Conservation (phyloP, 2,329 filamentous ascomycete genomes). For the Diaporthe sp. region DNA sequence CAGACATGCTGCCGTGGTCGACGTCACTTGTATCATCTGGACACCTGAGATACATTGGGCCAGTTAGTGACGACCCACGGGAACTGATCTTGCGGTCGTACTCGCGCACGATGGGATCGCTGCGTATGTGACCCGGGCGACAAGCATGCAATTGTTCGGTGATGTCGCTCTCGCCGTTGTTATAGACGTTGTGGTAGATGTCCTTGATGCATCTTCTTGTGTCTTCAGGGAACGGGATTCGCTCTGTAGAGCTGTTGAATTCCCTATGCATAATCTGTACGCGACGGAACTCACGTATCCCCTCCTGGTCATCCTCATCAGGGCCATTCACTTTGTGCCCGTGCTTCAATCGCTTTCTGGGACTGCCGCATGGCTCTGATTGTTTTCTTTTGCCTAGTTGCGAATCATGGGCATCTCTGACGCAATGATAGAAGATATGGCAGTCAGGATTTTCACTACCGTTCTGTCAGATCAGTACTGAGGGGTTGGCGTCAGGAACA, state of each 20-base stretch:
- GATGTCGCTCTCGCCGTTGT: conserved; percentile 46
- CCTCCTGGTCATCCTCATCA: neutral
- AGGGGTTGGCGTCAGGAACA: too few relatives aligned
- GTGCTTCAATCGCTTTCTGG: neutral
- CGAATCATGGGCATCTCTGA: neutral
- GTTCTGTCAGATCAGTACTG: too few relatives aligned
- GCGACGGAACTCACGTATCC: neutral
- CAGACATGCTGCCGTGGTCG: too few relatives aligned
- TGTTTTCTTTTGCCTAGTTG: neutral
- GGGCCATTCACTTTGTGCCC: too few relatives aligned
- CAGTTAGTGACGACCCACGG: conserved; percentile 41
- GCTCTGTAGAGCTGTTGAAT: neutral
- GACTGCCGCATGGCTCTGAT: neutral
- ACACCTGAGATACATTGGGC: too few relatives aligned
- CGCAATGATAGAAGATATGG: neutral
- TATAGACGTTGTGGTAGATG: neutral
- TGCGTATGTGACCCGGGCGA: conserved; percentile 47
- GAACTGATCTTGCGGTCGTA: conserved; percentile 46
- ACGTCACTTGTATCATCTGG: neutral
- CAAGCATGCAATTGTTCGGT: conserved; percentile 50
- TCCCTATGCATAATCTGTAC: neutral
- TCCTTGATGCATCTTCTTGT: neutral
- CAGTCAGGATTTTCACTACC: neutral
- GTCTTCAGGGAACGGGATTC: neutral
- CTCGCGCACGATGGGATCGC: conserved; percentile 45